Evolutionary conservation across 257 asterid genomes (phyloP), one percentile per base, ranked within the genome.

Genomic region (Solanum acaule): DNA sequence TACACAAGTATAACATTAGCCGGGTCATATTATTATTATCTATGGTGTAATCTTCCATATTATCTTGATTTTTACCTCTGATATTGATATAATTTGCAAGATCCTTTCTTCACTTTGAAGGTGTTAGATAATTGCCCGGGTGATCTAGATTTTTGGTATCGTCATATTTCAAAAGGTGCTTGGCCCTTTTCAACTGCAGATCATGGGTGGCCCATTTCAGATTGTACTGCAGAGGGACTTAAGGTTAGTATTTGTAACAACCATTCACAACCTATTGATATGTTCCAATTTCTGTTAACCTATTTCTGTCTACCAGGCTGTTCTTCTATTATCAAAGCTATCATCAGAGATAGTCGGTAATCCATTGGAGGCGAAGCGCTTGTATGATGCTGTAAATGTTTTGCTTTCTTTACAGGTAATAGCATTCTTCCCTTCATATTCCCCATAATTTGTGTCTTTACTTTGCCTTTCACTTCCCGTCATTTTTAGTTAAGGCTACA

Each of bases 171-270:
- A 56, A 97, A 97, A 95, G 99, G 99, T 63, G 99, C 99, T 90
- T 97, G 99, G 99, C 99, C 99, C 63, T 97, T 97, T 90, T 97
- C 99, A 73, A 95, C 97, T 34, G 98, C 95, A 87, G 99, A 97
- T 90, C 99, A 97, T 87, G 99, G 99, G 87, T 97, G 99, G 99
- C 99, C 99, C 73, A 96, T 97, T 88, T 97, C 99, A 37, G 99
- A 97, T 93, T 97, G 99, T 94, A 94, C 99, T 29, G 98, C 99
- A 23, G 99, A 97, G 94, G 99, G 99, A 90, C 92, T 96, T 88
- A 97, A 96, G 91, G 99, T 93, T 93, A 89, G 56, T 49, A 31
- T 34, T 83, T 85, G 34, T 87, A 52, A 84, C 63, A 44, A n/a
- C 31, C 29, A 40, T 68, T 88, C 33, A 11, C 59, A 79, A 40